Percentiles rank a stretch among this genome's conserved stretches.
Conservation (phyloP, 2,329 filamentous ascomycete genomes). For the Pyricularia sp. region DNA sequence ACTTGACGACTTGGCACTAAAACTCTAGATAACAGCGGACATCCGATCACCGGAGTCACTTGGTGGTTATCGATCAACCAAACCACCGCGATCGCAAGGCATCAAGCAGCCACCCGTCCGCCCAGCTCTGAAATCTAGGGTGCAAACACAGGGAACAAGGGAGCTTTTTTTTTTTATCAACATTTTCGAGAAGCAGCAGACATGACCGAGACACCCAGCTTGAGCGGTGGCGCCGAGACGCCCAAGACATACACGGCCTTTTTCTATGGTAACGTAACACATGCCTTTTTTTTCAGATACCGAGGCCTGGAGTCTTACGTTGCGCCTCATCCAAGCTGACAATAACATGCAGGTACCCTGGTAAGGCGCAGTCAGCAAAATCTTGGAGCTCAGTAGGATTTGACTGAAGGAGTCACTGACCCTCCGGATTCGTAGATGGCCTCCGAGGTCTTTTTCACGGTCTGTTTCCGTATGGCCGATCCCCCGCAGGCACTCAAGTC, state of each 20-base stretch:
- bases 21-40: background rate
- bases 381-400: background rate
- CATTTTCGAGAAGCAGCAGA: background rate
- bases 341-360: constrained; percentile 25
- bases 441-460: constrained; percentile 75
- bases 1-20: background rate
- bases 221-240: background rate
- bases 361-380: constrained; percentile 14
- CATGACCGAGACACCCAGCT: background rate
- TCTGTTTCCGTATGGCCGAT: constrained; percentile 56
- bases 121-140: background rate
- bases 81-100: background rate
- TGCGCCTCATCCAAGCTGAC: constrained; percentile 12
- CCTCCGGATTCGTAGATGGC: constrained; percentile 52
- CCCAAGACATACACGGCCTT: constrained; percentile 31
- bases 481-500: constrained; percentile 38
- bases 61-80: background rate
- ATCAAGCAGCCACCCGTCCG: background rate
- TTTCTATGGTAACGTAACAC: constrained; percentile 41
- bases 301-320: background rate
- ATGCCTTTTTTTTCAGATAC: background rate
- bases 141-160: background rate
- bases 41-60: background rate
- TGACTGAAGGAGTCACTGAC: background rate
- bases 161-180: background rate